phyloP scores from a whole-genome alignment of 306 rosid genomes.

The Vicia villosa region DNA sequence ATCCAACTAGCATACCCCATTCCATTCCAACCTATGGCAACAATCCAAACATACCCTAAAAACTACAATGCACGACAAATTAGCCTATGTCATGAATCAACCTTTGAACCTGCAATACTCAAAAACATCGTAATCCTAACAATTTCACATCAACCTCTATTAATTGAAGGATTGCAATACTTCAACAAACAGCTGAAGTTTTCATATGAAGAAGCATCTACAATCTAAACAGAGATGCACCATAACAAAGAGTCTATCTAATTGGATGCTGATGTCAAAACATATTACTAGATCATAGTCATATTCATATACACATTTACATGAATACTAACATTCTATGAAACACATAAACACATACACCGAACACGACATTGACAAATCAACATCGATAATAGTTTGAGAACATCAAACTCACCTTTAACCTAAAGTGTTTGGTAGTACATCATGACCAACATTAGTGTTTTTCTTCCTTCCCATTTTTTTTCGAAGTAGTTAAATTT shows the following conservation, averaged over 20 bases:
- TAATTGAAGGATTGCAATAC: not conserved
- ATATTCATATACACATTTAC: not conserved
- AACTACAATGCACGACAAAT: not conserved
- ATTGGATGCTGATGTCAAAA: conserved; percentile 15
- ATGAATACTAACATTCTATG: not conserved
- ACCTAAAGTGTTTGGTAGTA: not conserved
- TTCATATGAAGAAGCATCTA: conserved; percentile 16
- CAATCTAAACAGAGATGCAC: conserved; percentile 13
- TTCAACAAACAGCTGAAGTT: conserved; percentile 9
- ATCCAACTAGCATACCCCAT: no score
- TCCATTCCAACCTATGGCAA: no score
- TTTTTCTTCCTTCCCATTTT: not conserved
- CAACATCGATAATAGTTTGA: no score
- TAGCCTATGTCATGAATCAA: conserved; percentile 14
- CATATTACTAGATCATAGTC: not conserved
- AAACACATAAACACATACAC: not conserved
- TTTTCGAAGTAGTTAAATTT: not conserved
- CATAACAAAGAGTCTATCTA: not conserved
- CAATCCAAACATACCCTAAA: not conserved
- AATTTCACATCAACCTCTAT: not conserved
- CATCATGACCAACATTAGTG: not conserved
- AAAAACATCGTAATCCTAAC: conserved; percentile 6
- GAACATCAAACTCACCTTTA: not conserved
- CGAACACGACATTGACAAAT: no score
- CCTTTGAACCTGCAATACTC: conserved; percentile 7